These are phyloP conservation scores for Vachellia collinsii DNA, from an alignment of 306 rosid genomes.

Conservation along the genomic window DNA sequence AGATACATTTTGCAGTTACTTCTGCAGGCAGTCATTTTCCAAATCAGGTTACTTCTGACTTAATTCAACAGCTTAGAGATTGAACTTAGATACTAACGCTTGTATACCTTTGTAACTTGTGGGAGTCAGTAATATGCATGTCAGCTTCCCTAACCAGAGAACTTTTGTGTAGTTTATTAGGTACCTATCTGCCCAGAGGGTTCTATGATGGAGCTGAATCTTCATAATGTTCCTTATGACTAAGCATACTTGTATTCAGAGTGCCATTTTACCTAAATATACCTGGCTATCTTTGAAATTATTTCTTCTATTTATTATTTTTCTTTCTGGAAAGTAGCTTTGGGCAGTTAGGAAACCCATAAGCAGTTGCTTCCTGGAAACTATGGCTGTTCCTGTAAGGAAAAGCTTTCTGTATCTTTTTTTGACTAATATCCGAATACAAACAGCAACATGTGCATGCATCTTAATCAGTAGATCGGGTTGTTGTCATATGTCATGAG, in stretches of 20 bases:
- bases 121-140: background rate
- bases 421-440: background rate
- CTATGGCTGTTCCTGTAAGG: background rate
- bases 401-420: background rate
- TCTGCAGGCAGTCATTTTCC: background rate
- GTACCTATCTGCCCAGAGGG: background rate
- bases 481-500: background rate
- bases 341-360: background rate
- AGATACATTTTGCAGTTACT: background rate
- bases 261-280: background rate
- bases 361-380: slow-evolving; percentile 5
- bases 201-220: background rate
- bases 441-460: slow-evolving; percentile 5
- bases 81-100: background rate
- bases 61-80: background rate
- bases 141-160: slow-evolving; percentile 4
- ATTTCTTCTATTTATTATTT: background rate
- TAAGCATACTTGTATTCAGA: slow-evolving; percentile 6
- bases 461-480: slow-evolving; percentile 10
- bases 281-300: background rate
- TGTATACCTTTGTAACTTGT: background rate
- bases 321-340: background rate
- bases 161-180: background rate
- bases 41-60: slow-evolving; percentile 1
- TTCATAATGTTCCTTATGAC: background rate